These are phyloP conservation scores for Globisporangium paddicum DNA, from an alignment of 352 stramenopile species.

Conservation along the genomic window DNA sequence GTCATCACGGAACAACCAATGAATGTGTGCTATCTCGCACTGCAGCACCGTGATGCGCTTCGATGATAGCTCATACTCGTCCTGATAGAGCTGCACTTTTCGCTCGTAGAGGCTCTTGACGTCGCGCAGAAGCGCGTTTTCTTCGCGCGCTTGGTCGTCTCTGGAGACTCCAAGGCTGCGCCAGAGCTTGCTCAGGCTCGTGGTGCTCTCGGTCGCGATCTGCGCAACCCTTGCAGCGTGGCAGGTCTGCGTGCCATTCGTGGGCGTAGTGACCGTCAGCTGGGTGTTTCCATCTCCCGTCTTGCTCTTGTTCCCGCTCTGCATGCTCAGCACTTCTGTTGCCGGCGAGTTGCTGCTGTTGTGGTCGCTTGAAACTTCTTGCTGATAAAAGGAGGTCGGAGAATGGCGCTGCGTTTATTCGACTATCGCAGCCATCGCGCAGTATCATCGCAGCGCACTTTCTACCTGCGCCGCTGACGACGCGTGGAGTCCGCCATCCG, in stretches of 20 bases:
- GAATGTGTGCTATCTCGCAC: slow-evolving; percentile 29
- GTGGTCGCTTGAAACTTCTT: background rate
- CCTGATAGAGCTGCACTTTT: slow-evolving; percentile 13
- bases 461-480: background rate
- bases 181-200: slow-evolving; percentile 30
- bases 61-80: slow-evolving; percentile 17
- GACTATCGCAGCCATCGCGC: background rate
- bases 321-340: too few relatives aligned
- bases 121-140: slow-evolving; percentile 11
- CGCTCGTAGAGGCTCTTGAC: background rate
- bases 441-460: background rate
- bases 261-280: background rate
- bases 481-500: too few relatives aligned
- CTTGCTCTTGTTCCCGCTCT: background rate
- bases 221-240: background rate
- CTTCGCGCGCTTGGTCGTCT: slow-evolving; percentile 25
- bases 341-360: background rate
- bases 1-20: slow-evolving; percentile 25
- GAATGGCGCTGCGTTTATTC: background rate
- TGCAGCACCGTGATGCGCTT: slow-evolving; percentile 22
- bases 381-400: background rate
- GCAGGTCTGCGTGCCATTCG: background rate
- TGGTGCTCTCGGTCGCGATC: slow-evolving; percentile 9
- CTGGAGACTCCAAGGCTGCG: slow-evolving; percentile 21
- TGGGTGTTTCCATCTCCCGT: background rate